Evolutionary conservation across 2,329 filamentous ascomycete genomes (phyloP).

Genomic region (Apiospora rasikravindrae): DNA sequence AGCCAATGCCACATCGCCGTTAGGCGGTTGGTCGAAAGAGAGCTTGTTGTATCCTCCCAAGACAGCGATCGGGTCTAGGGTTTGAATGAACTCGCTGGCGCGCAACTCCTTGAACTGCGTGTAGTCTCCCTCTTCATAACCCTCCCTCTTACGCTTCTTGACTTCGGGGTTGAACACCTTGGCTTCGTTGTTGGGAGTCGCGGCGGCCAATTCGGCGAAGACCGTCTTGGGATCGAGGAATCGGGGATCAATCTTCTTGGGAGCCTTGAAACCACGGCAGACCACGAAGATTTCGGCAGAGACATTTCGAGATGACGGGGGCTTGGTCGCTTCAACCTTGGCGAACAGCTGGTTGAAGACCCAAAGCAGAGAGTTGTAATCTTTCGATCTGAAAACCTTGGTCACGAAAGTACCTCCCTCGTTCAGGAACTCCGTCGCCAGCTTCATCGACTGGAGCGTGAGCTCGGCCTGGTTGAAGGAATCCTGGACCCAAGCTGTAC

Average conservation of each 20-base stretch:
- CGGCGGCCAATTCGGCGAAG: slow-evolving; percentile 87
- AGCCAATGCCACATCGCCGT: slow-evolving; percentile 84
- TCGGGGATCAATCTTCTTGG: slow-evolving; percentile 89
- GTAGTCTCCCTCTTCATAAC: slow-evolving; percentile 96
- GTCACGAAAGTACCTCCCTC: slow-evolving; percentile 94
- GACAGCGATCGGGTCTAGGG: slow-evolving; percentile 89
- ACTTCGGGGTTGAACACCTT: slow-evolving; percentile 97
- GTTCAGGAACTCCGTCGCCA: slow-evolving; percentile 90
- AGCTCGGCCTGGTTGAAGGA: slow-evolving; percentile 97
- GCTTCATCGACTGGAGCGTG: slow-evolving; percentile 85
- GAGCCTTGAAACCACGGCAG: slow-evolving; percentile 92
- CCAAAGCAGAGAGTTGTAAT: slow-evolving; percentile 96
- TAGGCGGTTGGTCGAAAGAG: slow-evolving; percentile 78
- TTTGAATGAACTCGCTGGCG: slow-evolving; percentile 93
- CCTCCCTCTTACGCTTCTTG: slow-evolving; percentile 91
- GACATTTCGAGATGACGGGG: slow-evolving; percentile 92
- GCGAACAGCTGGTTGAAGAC: slow-evolving; percentile 96
- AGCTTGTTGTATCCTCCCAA: slow-evolving; percentile 85
- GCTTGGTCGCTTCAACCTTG: slow-evolving; percentile 97
- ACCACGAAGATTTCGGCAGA: slow-evolving; percentile 99
- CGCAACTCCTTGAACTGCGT: slow-evolving; percentile 88
- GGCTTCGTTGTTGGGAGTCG: slow-evolving; percentile 92
- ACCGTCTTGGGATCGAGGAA: slow-evolving; percentile 89
- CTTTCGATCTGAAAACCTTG: slow-evolving; percentile 96
- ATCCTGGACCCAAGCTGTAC: slow-evolving; percentile 97